Base-by-base conservation (phyloP, 768 basidiomycete genomes). In the Daedaleopsis sinensis region DNA sequence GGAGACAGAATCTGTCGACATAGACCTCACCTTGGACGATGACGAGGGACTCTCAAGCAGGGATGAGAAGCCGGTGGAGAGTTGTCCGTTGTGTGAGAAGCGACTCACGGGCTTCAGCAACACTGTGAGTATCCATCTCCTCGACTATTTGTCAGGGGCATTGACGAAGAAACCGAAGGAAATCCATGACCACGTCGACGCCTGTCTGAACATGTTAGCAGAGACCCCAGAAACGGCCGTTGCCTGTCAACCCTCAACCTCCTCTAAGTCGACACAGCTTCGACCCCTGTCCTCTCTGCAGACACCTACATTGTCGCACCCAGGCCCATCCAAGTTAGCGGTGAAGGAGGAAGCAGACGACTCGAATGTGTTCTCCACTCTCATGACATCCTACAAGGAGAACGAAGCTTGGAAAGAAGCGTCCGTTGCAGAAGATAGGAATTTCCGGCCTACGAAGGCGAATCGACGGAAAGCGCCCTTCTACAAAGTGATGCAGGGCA, bases 401-500 rank as follows among this genome's bases (percentile, higher is more conserved):
- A 84, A 84, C 51, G 87, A 88, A 61, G 84, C 85, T 2, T 98
- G 96, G 95, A 90, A 88, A 68, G 91, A 93, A 72, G 94, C 89
- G 0, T 76, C 84, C 18, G 71, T 75, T 16, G 77, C 74, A 0
- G 86, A 88, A 62, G 79, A 82, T 61, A 78, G 75, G 24, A 77
- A 74, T 49, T 80, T 79, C 61, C 79, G 78, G 16, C 72, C 79
- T 1, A 78, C 73, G 8, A 84, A 83, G 58, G 73, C 73, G 16
- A 82, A 80, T 35, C 81, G 91, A 32, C 78, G 91, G 60, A 87
- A 84, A 59, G 93, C 95, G 0, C 97, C 97, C 0, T 98, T 98
- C 72, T 98, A 96, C 77, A 99, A 98, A 77, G 84, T 94, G 23
- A 72, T 98, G 66, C 91, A 93, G 67, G 96, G 97, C 1, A 97